Evolutionary conservation across 768 basidiomycete genomes (phyloP).

Genomic region (Pleurotus eryngii): DNA sequence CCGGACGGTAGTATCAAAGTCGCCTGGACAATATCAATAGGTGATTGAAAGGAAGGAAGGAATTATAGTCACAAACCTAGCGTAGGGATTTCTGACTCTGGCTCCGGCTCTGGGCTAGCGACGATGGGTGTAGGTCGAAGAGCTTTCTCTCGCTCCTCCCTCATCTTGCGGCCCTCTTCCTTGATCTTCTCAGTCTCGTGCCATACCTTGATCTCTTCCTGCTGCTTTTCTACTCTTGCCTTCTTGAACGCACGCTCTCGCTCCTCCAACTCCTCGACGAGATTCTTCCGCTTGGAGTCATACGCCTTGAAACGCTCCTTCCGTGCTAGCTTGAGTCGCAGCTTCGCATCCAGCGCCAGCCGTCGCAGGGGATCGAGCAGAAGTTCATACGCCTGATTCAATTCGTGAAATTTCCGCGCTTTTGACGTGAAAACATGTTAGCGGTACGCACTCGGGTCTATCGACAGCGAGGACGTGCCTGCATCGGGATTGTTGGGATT

Average conservation of each 20-base stretch:
- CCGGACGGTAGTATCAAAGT: constrained; percentile 72
- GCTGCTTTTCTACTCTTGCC: constrained; percentile 56
- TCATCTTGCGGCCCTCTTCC: constrained; percentile 65
- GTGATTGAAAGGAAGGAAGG: background rate
- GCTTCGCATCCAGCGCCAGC: constrained; percentile 75
- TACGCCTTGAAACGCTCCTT: constrained; percentile 67
- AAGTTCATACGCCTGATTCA: constrained; percentile 78
- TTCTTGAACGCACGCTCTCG: constrained; percentile 78
- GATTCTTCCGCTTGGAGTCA: constrained; percentile 68
- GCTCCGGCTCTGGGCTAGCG: constrained; percentile 23
- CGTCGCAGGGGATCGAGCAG: constrained; percentile 78
- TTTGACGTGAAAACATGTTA: background rate
- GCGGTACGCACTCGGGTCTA: background rate
- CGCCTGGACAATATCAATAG: constrained; percentile 31
- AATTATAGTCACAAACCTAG: constrained; percentile 37
- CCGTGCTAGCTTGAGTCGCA: constrained; percentile 67
- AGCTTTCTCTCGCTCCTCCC: constrained; percentile 64
- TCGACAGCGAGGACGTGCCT: constrained; percentile 33
- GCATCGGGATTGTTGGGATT: constrained; percentile 81
- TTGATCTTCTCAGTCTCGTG: constrained; percentile 70
- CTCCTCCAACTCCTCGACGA: constrained; percentile 78
- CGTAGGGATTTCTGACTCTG: constrained; percentile 48
- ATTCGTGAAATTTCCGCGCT: constrained; percentile 81
- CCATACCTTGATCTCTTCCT: constrained; percentile 50
- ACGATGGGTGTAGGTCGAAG: constrained; percentile 25